Percentiles rank a stretch among this genome's conserved stretches.
Evolutionary conservation across 305 asterid genomes (phyloP).

Genomic region (Coffea humblotiana): DNA sequence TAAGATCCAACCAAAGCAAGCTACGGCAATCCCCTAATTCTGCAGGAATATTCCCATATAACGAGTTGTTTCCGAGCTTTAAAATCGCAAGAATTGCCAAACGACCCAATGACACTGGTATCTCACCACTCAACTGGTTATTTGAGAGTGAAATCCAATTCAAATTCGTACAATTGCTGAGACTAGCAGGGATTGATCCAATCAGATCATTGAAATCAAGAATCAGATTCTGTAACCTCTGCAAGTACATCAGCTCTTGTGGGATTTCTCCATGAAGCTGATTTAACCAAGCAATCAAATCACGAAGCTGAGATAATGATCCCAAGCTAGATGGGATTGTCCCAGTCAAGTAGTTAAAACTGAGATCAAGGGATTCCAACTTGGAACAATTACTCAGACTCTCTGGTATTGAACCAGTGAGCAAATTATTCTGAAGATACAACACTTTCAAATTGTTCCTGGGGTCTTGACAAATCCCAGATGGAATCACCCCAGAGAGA

Average conservation of each 20-base stretch:
- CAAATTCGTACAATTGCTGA: constrained; percentile 34
- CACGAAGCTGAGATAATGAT: constrained; percentile 28
- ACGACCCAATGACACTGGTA: constrained; percentile 30
- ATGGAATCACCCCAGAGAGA: constrained; percentile 65
- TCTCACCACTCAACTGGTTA: constrained; percentile 28
- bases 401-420: constrained; percentile 30
- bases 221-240: constrained; percentile 30
- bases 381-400: constrained; percentile 30
- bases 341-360: constrained; percentile 31
- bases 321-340: constrained; percentile 33
- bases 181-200: constrained; percentile 33
- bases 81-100: constrained; percentile 24
- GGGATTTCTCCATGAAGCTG: constrained; percentile 37
- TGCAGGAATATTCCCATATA: constrained; percentile 59
- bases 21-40: constrained; percentile 78
- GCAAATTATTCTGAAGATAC: constrained; percentile 56
- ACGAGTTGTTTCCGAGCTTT: constrained; percentile 30
- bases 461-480: constrained; percentile 59
- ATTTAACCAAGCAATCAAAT: constrained; percentile 35
- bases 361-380: constrained; percentile 37
- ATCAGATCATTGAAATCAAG: constrained; percentile 34
- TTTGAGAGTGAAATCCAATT: constrained; percentile 34
- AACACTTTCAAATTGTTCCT: constrained; percentile 57
- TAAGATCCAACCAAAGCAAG: constrained; percentile 85
- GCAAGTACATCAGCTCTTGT: constrained; percentile 24